Conservation (phyloP, 1,284 basidiomycete genomes). For the Fistulinella cinereoalba region DNA sequence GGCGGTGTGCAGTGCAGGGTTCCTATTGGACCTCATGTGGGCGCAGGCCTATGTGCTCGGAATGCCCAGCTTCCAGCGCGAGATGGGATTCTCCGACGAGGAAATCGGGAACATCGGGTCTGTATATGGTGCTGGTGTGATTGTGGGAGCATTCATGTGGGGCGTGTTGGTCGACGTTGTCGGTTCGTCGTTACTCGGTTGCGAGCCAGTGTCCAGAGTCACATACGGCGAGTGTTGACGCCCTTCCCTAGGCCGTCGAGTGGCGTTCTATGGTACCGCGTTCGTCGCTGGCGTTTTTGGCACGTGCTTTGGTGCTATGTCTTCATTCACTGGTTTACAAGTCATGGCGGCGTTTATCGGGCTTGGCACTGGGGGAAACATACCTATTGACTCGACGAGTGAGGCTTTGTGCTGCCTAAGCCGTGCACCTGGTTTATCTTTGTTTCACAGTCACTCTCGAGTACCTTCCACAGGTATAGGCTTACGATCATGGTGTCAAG, state of each 20-base stretch:
- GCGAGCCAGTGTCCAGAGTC: too few relatives aligned
- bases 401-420: neutral
- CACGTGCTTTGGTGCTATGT: neutral
- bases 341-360: neutral
- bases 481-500: neutral
- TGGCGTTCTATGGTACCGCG: neutral
- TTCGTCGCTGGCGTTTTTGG: neutral
- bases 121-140: neutral
- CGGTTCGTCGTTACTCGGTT: neutral
- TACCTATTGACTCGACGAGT: neutral
- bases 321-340: neutral
- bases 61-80: neutral
- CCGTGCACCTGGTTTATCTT: neutral
- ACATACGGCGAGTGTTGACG: too few relatives aligned
- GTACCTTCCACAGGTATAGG: constrained; percentile 15
- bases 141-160: neutral
- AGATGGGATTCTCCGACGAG: neutral
- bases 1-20: neutral
- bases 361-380: neutral
- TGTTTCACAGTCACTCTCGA: constrained; percentile 6
- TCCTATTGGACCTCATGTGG: neutral
- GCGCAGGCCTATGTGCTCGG: neutral
- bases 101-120: neutral
- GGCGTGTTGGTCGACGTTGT: neutral
- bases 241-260: neutral